Conservation (phyloP, 257 asterid species). For the Dorcoceras hygrometricum region DNA sequence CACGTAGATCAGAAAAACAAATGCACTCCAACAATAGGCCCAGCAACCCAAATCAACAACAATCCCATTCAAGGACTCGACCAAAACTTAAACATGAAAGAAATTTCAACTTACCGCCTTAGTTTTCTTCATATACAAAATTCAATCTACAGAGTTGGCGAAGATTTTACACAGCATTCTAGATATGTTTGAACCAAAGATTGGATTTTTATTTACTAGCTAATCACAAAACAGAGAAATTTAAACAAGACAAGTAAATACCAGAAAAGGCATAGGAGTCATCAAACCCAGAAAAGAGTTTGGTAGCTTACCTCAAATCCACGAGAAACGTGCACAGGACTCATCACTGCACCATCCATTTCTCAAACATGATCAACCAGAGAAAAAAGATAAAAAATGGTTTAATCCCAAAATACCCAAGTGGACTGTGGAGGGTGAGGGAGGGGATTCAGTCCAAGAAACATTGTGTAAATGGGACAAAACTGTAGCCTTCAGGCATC, state of each 20-base stretch:
- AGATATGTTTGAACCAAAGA: not conserved
- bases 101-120: slow-evolving; percentile 11
- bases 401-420: not conserved
- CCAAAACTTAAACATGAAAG: not conserved
- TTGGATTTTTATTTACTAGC: not conserved
- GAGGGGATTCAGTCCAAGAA: slow-evolving; percentile 6
- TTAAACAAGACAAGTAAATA: not conserved
- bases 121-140: not conserved
- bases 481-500: slow-evolving; percentile 13
- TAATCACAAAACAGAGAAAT: slow-evolving; percentile 11
- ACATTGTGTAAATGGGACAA: not conserved
- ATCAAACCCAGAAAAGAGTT: slow-evolving; percentile 17
- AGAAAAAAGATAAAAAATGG: not conserved
- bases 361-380: slow-evolving; percentile 20
- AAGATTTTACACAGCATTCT: slow-evolving; percentile 4
- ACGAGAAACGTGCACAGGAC: slow-evolving; percentile 38
- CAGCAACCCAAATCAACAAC: slow-evolving; percentile 10
- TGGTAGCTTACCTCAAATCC: slow-evolving; percentile 41
- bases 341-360: slow-evolving; percentile 49
- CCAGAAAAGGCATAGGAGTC: slow-evolving; percentile 8
- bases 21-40: slow-evolving; percentile 22
- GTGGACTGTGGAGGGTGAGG: not conserved
- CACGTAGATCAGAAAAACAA: slow-evolving; percentile 27
- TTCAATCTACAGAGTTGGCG: slow-evolving; percentile 4
- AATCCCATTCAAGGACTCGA: not conserved